Percentiles rank a stretch among this genome's conserved stretches.
These are phyloP conservation scores for Capsicum rhomboideum DNA, from an alignment of 257 asterid genomes.

Conservation along the genomic window DNA sequence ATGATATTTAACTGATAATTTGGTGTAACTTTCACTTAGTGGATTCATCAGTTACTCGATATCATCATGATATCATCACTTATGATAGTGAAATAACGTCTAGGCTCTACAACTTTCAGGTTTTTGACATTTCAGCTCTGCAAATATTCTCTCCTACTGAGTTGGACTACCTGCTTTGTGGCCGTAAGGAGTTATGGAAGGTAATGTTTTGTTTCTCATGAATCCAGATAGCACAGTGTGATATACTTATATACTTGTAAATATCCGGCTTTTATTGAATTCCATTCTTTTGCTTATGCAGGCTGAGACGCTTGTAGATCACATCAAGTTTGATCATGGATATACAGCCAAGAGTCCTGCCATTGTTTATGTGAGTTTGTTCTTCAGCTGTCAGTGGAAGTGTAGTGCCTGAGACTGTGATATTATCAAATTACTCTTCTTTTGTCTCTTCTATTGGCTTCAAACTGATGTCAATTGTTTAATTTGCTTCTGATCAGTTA, in stretches of 20 bases:
- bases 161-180: slow-evolving; percentile 94
- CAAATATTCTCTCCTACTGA: slow-evolving; percentile 90
- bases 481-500: slow-evolving; percentile 37
- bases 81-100: not conserved
- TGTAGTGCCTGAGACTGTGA: not conserved
- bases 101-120: slow-evolving; percentile 30
- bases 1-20: not conserved
- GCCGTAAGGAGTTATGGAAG: slow-evolving; percentile 98
- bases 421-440: not conserved
- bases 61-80: not conserved
- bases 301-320: slow-evolving; percentile 87
- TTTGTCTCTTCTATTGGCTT: not conserved
- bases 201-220: slow-evolving; percentile 26
- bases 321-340: slow-evolving; percentile 98
- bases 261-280: slow-evolving; percentile 2
- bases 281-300: slow-evolving; percentile 24
- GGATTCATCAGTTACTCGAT: not conserved
- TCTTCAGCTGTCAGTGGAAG: slow-evolving; percentile 3
- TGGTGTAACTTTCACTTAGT: not conserved
- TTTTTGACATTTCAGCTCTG: slow-evolving; percentile 73
- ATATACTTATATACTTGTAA: not conserved
- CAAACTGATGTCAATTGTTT: not conserved
- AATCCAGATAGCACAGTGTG: not conserved
- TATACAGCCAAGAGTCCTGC: slow-evolving; percentile 96
- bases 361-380: slow-evolving; percentile 50